Evolutionary conservation across 371 early-diverging fungal species (phyloP), one percentile per base, ranked within the genome.

Genomic region (Mortierella sp.): DNA sequence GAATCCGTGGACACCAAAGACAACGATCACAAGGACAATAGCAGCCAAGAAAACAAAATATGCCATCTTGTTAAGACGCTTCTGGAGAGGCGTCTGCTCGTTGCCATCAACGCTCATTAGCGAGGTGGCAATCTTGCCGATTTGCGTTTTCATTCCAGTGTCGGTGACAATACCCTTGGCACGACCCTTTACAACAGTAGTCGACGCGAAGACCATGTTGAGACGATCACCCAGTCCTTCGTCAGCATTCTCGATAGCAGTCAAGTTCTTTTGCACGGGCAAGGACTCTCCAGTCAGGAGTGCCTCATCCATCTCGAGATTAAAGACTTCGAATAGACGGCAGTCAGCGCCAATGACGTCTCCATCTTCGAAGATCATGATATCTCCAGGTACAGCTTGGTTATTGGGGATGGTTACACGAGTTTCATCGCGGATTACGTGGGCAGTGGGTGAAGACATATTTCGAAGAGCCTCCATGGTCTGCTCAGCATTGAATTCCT

Each of bases 341-440:
- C 94, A 89, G 73, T 98, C 98, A 51, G 97, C 98, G 24, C 96
- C 96, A 30, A 97, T 90, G 11, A 93, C 94, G 76, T 97, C 97
- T 32, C 97, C 96, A 72, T 92, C 92, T 71, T 96, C 96, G n/a
- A 97, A 84, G 40, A 93, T 87, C 54, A 98, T 85, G 39, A 97
- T 74, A 86, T 98, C 98, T 43, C 97, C 97, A 1, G 95, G 95
- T 14, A 96, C 95, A 14, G 96, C 84, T 24, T 93, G 93, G 55
- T 85, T 85, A 24, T 96, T 93, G 40, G 94, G 87, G 24, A 97
- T 83, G 5, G 88, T 88, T 28, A 88, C 85, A 71, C 89, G 87
- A 54, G 90, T 89, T 2, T 96, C 96, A 75, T 93, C 90, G 65
- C 98, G 95, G 68, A 97, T 84, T 14, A 96, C 97, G 49, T 87